These are phyloP conservation scores for Obba rivulosa DNA, from an alignment of 768 basidiomycete genomes.

Conservation along the genomic window DNA sequence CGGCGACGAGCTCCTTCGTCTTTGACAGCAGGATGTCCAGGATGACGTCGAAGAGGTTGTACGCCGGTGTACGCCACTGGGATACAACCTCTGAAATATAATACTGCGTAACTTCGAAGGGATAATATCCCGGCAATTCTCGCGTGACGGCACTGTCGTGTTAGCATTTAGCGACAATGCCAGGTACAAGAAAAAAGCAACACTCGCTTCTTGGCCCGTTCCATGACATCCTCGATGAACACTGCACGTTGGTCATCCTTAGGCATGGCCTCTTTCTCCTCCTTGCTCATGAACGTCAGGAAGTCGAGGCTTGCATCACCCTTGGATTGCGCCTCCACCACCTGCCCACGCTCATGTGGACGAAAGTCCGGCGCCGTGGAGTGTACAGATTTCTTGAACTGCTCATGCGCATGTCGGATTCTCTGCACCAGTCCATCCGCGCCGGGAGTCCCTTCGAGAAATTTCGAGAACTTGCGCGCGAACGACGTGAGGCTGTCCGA, in stretches of 20 bases:
- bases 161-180: neutral
- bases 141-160: slow-evolving; percentile 59
- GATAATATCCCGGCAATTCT: slow-evolving; percentile 60
- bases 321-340: slow-evolving; percentile 10
- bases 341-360: slow-evolving; percentile 31
- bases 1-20: slow-evolving; percentile 10
- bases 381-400: slow-evolving; percentile 44
- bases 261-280: slow-evolving; percentile 11
- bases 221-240: slow-evolving; percentile 49
- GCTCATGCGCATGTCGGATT: slow-evolving; percentile 43
- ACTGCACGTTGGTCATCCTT: slow-evolving; percentile 22
- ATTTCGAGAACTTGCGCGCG: slow-evolving; percentile 33
- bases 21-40: slow-evolving; percentile 8
- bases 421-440: slow-evolving; percentile 49
- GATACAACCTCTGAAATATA: slow-evolving; percentile 14
- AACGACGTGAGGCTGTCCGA: slow-evolving; percentile 43
- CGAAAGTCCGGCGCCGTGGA: slow-evolving; percentile 53
- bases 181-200: neutral
- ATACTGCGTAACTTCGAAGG: slow-evolving; percentile 33
- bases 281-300: slow-evolving; percentile 13
- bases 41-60: slow-evolving; percentile 14
- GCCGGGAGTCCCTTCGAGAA: slow-evolving; percentile 50
- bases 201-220: slow-evolving; percentile 41
- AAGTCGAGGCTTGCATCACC: slow-evolving; percentile 1
- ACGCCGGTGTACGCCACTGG: slow-evolving; percentile 15